Conservation (phyloP, 495 filamentous ascomycete species). For the Chlorociboria aeruginascens region DNA sequence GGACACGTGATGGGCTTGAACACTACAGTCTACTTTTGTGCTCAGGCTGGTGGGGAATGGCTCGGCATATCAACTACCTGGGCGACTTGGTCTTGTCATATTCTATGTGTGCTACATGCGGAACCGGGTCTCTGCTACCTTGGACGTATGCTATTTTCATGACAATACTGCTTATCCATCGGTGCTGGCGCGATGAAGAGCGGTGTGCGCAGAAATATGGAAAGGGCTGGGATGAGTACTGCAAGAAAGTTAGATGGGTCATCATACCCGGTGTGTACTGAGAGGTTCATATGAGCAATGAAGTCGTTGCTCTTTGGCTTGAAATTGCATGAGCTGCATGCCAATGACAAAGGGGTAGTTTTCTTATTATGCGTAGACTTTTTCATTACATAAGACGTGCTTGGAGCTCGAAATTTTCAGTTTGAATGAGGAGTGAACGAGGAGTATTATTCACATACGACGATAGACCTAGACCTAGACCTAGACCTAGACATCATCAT, state of each 20-base stretch:
- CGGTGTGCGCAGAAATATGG: constrained; percentile 35
- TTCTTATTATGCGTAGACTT: too few species aligned
- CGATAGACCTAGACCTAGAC: too few species aligned
- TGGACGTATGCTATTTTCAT: constrained; percentile 38
- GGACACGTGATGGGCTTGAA: constrained; percentile 27
- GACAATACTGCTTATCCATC: constrained; percentile 25
- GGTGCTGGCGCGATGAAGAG: constrained; percentile 27
- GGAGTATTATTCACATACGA: too few species aligned
- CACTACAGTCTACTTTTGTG: constrained; percentile 31
- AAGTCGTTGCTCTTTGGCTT: too few species aligned
- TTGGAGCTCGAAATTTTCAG: too few species aligned
- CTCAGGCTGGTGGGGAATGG: constrained; percentile 38
- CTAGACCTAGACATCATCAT: too few species aligned
- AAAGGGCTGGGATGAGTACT: constrained; percentile 31
- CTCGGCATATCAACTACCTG: constrained; percentile 36
- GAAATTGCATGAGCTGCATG: too few species aligned
- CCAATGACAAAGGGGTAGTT: too few species aligned
- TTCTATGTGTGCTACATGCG: constrained; percentile 31
- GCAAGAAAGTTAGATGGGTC: constrained; percentile 30
- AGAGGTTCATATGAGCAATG: background rate
- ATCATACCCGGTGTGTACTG: constrained; percentile 31
- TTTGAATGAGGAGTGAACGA: too few species aligned
- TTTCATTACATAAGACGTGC: too few species aligned
- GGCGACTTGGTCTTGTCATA: constrained; percentile 34
- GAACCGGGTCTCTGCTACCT: constrained; percentile 26